Evolutionary conservation across 179 eudicot species (phyloP), one percentile per base, ranked within the genome.

Genomic region (Carnegiea gigantea): DNA sequence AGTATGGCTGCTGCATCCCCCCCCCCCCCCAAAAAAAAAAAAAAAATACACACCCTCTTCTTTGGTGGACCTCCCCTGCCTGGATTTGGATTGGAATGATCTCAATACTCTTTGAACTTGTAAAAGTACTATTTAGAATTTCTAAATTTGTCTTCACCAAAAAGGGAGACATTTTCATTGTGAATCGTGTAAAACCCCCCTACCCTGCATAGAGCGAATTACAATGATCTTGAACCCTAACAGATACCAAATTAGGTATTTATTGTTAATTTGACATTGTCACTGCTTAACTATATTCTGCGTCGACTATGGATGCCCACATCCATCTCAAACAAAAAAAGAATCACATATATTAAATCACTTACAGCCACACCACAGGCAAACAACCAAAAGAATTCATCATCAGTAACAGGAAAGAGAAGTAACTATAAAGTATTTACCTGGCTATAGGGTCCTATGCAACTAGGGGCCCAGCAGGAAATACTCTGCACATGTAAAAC

Each of bases 361-460:
- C 30, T 44, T 73, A 46, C 20, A 75, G 48, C 59, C 24, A 20
- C 36, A 74, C 59, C 15, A 26, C 49, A 74, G 14, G 46, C 15
- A 53, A 11, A 24, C 10, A 38, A 28, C 10, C 8, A 24, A 49
- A 48, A 23, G 44, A 30, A 70, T 3, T 18, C 62, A 40, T 62
- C 79, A 75, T 26, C 59, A 64, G 59, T 26, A 21, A 65, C n/a
- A 33, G 67, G 46, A 71, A 79, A 59, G 53, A 57, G 23, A 24
- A 70, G 33, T n/a, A 48, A 9, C 13, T 24, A 64, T 28, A 64
- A 57, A 74, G 28, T 36, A 7, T 73, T 79, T 84, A 95, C 99
- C 98, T 96, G 99, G 85, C 99, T 96, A 84, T 96, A 96, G 21
- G 99, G 99, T 73, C 99, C 99, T 49, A 96, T 96, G 80, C 97